Evolutionary conservation across 495 filamentous ascomycete genomes (phyloP).

Genomic region (Beverwykella pulmonaria): DNA sequence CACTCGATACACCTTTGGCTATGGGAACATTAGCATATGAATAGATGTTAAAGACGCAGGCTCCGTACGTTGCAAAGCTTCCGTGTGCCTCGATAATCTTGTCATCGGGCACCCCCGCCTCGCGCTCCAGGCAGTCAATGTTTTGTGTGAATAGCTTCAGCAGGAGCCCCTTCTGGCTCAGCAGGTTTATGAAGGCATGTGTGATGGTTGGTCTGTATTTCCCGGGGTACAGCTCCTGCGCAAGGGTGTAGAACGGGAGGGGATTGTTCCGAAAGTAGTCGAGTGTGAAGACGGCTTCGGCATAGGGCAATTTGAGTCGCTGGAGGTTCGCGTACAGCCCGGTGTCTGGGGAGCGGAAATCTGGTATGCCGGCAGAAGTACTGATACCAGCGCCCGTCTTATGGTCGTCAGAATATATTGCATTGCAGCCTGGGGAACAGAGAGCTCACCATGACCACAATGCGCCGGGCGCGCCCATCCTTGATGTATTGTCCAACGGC

Average conservation of each 20-base stretch:
- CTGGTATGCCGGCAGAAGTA: constrained; percentile 59
- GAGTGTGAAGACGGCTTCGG: constrained; percentile 83
- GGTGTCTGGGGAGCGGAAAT: constrained; percentile 75
- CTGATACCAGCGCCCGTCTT: constrained; percentile 63
- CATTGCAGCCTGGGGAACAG: background rate
- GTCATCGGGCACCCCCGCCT: constrained; percentile 78
- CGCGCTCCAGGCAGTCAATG: constrained; percentile 90
- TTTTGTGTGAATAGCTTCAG: constrained; percentile 94
- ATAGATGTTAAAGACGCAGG: background rate
- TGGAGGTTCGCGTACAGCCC: constrained; percentile 84
- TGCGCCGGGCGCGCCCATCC: constrained; percentile 62
- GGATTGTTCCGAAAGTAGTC: constrained; percentile 82
- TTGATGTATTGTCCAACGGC: constrained; percentile 77
- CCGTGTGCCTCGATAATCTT: constrained; percentile 93
- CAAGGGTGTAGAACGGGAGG: constrained; percentile 86
- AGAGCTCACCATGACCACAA: constrained; percentile 69
- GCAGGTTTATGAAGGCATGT: constrained; percentile 74
- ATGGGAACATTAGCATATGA: background rate
- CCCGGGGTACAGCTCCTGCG: constrained; percentile 90
- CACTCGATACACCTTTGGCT: constrained; percentile 87
- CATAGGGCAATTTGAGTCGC: constrained; percentile 77
- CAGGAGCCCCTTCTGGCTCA: constrained; percentile 75
- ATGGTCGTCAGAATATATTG: background rate
- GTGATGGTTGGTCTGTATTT: constrained; percentile 82
- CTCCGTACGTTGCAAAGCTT: constrained; percentile 69